Evolutionary conservation across 345 rosid species (phyloP).

Genomic region (Brassica cretica): DNA sequence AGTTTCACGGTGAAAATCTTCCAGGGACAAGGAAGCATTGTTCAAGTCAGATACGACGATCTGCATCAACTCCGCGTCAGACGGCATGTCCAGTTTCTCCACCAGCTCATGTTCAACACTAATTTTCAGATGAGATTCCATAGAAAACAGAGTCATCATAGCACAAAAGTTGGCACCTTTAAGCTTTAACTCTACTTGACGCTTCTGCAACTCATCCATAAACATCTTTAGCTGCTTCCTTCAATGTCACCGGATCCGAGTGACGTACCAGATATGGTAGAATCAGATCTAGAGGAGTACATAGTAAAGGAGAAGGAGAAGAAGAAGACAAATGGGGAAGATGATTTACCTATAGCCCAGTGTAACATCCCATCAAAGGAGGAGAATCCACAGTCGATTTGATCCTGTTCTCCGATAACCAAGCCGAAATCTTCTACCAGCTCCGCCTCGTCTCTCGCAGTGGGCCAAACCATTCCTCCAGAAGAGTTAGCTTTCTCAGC

Average conservation of each 20-base stretch:
- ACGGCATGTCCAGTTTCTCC: constrained; percentile 79
- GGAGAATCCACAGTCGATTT: constrained; percentile 85
- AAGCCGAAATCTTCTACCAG: constrained; percentile 48
- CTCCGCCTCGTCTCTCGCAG: constrained; percentile 62
- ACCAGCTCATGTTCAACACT: constrained; percentile 54
- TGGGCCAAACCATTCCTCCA: constrained; percentile 55
- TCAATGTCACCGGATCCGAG: constrained; percentile 78
- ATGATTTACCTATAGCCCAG: constrained; percentile 82
- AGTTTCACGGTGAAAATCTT: constrained; percentile 57
- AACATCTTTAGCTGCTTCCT: constrained; percentile 73
- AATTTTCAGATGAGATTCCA: not conserved
- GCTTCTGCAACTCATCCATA: constrained; percentile 64
- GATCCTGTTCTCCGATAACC: constrained; percentile 49
- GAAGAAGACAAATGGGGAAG: no score
- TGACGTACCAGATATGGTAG: constrained; percentile 49
- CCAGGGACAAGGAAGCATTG: constrained; percentile 67
- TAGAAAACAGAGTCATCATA: not conserved
- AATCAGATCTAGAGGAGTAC: constrained; percentile 10
- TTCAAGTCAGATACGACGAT: constrained; percentile 73
- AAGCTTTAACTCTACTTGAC: constrained; percentile 72
- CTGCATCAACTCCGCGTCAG: constrained; percentile 81
- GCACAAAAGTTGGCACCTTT: constrained; percentile 27
- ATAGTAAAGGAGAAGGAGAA: not conserved
- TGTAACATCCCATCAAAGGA: constrained; percentile 90
- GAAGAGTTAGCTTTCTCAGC: constrained; percentile 53